phyloP scores from a whole-genome alignment of 768 basidiomycete species.

The Grammothele lineata region DNA sequence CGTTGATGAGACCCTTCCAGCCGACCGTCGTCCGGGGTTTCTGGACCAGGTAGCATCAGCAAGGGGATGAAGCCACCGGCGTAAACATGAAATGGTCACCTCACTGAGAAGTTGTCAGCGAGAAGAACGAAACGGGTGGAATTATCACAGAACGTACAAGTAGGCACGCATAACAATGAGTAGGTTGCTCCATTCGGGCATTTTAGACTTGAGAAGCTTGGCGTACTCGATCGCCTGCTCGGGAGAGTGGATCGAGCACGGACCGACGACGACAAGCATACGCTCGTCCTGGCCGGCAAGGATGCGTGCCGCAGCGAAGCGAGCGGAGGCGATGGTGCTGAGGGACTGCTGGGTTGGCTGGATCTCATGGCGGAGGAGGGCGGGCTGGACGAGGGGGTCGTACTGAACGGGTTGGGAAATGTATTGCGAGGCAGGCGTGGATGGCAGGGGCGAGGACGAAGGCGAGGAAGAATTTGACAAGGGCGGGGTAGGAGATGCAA shows the following conservation, averaged over 20 bases:
- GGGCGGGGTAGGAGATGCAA: background rate
- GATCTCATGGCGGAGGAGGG: slow-evolving; percentile 85
- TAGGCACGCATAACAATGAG: slow-evolving; percentile 95
- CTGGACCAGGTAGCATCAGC: slow-evolving; percentile 30
- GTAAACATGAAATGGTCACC: slow-evolving; percentile 22
- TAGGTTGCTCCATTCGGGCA: slow-evolving; percentile 67
- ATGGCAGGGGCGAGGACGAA: slow-evolving; percentile 5
- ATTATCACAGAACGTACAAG: slow-evolving; percentile 89
- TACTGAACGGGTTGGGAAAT: slow-evolving; percentile 58
- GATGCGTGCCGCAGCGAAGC: slow-evolving; percentile 74
- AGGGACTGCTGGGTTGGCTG: slow-evolving; percentile 59
- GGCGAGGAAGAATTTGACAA: slow-evolving; percentile 1
- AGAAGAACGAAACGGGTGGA: slow-evolving; percentile 19
- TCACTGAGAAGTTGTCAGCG: slow-evolving; percentile 32
- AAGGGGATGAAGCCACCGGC: background rate
- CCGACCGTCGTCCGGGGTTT: slow-evolving; percentile 98
- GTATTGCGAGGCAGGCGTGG: too few relatives aligned
- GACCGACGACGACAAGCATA: slow-evolving; percentile 88
- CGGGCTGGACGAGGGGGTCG: slow-evolving; percentile 94
- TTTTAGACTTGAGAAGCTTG: slow-evolving; percentile 61
- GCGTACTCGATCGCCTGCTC: slow-evolving; percentile 85
- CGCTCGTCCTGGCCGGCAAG: slow-evolving; percentile 83
- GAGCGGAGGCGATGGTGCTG: slow-evolving; percentile 73
- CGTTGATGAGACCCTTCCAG: slow-evolving; percentile 95
- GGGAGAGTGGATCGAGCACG: slow-evolving; percentile 91